phyloP scores from a whole-genome alignment of 805 yeast genomes.

The Metschnikowia arizonensis region DNA sequence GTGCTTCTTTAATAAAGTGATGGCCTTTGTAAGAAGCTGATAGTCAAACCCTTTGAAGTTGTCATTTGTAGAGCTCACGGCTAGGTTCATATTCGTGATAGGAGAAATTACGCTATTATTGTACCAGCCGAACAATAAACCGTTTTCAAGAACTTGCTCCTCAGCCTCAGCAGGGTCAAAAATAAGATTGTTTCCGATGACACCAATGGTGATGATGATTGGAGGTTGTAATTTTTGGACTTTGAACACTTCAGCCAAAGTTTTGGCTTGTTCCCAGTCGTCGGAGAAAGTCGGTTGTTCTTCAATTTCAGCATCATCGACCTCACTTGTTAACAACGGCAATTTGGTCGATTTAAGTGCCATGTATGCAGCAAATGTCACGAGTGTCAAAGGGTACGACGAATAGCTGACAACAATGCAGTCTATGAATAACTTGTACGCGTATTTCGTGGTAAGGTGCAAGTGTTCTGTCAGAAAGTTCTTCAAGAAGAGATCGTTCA shows the following conservation, averaged over 20 bases:
- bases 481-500: conserved; percentile 50
- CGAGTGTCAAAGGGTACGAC: conserved; percentile 75
- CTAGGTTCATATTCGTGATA: conserved; percentile 61
- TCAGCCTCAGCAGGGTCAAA: conserved; percentile 90
- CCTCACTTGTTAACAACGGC: conserved; percentile 67
- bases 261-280: conserved; percentile 65
- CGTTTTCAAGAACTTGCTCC: conserved; percentile 83
- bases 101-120: conserved; percentile 70
- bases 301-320: conserved; percentile 62
- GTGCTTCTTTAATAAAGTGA: conserved; percentile 53
- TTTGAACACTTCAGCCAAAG: conserved; percentile 35
- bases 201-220: conserved; percentile 68
- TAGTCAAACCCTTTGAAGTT: conserved; percentile 55
- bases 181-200: conserved; percentile 62
- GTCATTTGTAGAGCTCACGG: conserved; percentile 41
- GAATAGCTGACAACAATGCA: conserved; percentile 71
- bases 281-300: conserved; percentile 91
- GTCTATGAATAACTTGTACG: conserved; percentile 75
- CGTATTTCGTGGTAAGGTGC: conserved; percentile 66
- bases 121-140: conserved; percentile 69
- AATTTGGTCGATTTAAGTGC: conserved; percentile 76
- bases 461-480: conserved; percentile 53
- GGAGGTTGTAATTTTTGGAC: conserved; percentile 58
- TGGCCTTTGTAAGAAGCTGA: conserved; percentile 46
- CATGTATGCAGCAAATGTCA: conserved; percentile 75